Conservation (phyloP, 1,139 yeast genomes). For the Geotrichum carabidarum region DNA sequence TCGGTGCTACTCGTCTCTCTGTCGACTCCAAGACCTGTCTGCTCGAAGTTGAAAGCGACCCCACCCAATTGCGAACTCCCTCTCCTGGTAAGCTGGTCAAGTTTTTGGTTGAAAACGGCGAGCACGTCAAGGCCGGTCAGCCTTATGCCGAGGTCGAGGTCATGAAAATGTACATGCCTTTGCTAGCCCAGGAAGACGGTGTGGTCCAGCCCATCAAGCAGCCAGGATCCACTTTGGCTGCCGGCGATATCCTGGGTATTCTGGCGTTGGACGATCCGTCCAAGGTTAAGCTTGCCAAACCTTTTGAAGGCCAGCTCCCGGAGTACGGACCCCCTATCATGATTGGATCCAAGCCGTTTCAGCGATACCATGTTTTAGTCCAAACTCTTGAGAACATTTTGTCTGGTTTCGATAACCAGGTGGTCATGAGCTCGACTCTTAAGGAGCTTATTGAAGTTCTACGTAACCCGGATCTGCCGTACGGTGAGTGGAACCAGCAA, state of each 20-base stretch:
- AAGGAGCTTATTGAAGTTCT: conserved; percentile 66
- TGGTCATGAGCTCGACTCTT: conserved; percentile 78
- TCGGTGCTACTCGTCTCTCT: conserved; percentile 89
- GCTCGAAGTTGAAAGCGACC: conserved; percentile 91
- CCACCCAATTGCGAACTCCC: conserved; percentile 96
- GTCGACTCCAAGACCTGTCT: conserved; percentile 93
- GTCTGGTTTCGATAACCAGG: conserved; percentile 91
- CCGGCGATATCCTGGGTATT: conserved; percentile 95
- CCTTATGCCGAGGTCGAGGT: conserved; percentile 98
- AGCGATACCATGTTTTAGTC: conserved; percentile 58
- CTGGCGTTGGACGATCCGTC: conserved; percentile 93
- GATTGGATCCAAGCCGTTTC: conserved; percentile 78
- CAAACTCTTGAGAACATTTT: conserved; percentile 69
- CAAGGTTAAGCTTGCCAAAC: conserved; percentile 92
- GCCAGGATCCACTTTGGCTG: conserved; percentile 92
- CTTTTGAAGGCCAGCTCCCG: conserved; percentile 91
- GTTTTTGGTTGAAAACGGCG: conserved; percentile 91
- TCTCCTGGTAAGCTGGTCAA: conserved; percentile 97
- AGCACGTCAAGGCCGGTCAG: conserved; percentile 86
- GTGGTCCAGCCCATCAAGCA: conserved; percentile 87
- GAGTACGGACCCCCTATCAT: conserved; percentile 77
- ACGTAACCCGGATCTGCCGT: conserved; percentile 78
- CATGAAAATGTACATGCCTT: conserved; percentile 76
- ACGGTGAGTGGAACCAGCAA: conserved; percentile 82
- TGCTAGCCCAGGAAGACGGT: conserved; percentile 83